phyloP scores from a whole-genome alignment of 371 early-diverging fungal genomes.

The Mortierella sp. region DNA sequence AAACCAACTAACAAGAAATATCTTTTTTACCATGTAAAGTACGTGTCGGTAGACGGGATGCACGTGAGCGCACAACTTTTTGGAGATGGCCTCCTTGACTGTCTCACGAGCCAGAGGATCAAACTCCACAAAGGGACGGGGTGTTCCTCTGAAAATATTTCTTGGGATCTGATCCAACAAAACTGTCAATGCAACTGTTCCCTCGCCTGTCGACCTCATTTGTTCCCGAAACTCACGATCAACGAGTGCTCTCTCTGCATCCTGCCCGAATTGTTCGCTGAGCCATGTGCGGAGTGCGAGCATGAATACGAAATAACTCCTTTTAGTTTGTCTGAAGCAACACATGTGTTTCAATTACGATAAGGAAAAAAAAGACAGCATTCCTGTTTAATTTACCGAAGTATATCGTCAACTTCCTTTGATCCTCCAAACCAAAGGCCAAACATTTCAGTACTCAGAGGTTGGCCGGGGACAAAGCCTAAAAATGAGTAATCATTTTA shows the following conservation, averaged over 20 bases:
- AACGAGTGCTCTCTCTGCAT: slow-evolving; percentile 38
- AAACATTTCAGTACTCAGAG: slow-evolving; percentile 19
- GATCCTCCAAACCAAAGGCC: slow-evolving; percentile 35
- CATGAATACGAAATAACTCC: neutral
- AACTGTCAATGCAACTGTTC: slow-evolving; percentile 61
- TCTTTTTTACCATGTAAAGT: slow-evolving; percentile 62
- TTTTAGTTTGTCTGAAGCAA: neutral
- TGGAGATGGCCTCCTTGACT: slow-evolving; percentile 60
- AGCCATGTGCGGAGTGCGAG: too few relatives aligned
- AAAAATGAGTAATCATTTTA: too few relatives aligned
- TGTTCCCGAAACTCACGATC: slow-evolving; percentile 28
- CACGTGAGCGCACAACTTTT: slow-evolving; percentile 60
- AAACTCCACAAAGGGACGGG: slow-evolving; percentile 61
- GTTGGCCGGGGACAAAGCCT: slow-evolving; percentile 53
- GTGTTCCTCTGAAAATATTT: slow-evolving; percentile 65
- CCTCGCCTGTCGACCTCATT: slow-evolving; percentile 46
- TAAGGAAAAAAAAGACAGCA: neutral
- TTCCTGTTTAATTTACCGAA: slow-evolving; percentile 23
- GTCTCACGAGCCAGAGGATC: slow-evolving; percentile 63
- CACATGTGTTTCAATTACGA: too few relatives aligned
- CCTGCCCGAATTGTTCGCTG: slow-evolving; percentile 40
- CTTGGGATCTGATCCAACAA: slow-evolving; percentile 72
- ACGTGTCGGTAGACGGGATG: slow-evolving; percentile 61
- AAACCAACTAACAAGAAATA: neutral
- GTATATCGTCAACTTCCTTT: slow-evolving; percentile 40